A percentile compares a stretch with the other conserved stretches of the same genome.
phyloP scores from a whole-genome alignment of 2,329 filamentous ascomycete genomes.

The Penicillium nordicum region DNA sequence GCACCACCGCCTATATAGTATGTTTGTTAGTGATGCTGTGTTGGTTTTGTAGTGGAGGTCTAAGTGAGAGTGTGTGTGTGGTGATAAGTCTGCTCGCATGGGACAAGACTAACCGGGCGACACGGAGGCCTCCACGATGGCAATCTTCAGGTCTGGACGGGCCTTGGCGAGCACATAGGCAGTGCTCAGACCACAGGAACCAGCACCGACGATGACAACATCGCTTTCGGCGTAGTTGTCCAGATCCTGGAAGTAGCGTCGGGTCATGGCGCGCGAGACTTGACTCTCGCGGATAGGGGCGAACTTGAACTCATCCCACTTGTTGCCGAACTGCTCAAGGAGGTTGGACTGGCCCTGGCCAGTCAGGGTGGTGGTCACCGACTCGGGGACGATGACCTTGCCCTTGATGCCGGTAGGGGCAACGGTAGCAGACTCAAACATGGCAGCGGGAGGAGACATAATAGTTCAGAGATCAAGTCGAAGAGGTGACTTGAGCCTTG shows the following conservation, averaged over 20 bases:
- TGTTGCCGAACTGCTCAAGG: conserved; percentile 64
- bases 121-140: conserved; percentile 83
- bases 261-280: conserved; percentile 89
- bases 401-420: conserved; percentile 40
- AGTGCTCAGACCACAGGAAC: conserved; percentile 79
- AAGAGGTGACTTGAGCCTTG: conserved; percentile 20
- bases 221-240: conserved; percentile 88
- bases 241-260: conserved; percentile 87
- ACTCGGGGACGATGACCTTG: conserved; percentile 47
- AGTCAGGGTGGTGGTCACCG: conserved; percentile 36
- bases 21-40: conserved; percentile 6
- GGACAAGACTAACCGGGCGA: conserved; percentile 56
- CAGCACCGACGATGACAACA: conserved; percentile 88
- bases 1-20: conserved; percentile 66
- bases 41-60: not conserved
- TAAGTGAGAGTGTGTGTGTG: not conserved
- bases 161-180: conserved; percentile 80
- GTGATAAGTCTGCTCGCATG: not conserved
- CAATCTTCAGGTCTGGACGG: conserved; percentile 86
- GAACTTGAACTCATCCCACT: conserved; percentile 81
- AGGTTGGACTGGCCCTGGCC: conserved; percentile 51
- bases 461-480: conserved; percentile 40
- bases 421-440: conserved; percentile 49
- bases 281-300: conserved; percentile 85
- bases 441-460: conserved; percentile 78